phyloP scores from a whole-genome alignment of 805 yeast genomes.

The Metschnikowia drakensbergensis region DNA sequence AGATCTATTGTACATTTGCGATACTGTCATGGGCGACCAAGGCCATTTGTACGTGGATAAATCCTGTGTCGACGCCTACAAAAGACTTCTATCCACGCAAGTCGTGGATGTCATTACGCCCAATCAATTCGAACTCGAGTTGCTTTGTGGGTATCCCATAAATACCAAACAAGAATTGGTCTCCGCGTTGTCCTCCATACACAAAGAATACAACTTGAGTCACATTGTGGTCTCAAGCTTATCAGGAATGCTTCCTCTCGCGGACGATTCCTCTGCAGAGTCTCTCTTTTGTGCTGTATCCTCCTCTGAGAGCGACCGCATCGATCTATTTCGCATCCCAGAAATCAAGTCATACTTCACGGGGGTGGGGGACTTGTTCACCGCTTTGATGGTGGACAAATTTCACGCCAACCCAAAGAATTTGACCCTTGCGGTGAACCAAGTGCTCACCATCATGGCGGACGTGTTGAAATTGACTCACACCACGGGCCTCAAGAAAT shows the following conservation, averaged over 20 bases:
- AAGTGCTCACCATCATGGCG: conserved; percentile 55
- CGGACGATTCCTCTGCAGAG: conserved; percentile 7
- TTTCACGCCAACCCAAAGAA: conserved; percentile 30
- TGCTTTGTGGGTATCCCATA: conserved; percentile 13
- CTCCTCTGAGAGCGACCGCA: neutral
- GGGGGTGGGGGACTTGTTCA: conserved; percentile 91
- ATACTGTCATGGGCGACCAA: conserved; percentile 22
- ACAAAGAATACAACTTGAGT: conserved; percentile 8
- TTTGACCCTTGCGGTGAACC: conserved; percentile 41
- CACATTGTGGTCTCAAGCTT: conserved; percentile 18
- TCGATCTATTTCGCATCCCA: conserved; percentile 46
- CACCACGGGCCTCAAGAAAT: conserved; percentile 28
- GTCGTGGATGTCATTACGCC: conserved; percentile 18
- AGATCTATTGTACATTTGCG: conserved; percentile 19
- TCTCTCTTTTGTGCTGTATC: conserved; percentile 29
- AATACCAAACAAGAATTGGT: conserved; percentile 9
- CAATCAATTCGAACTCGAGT: conserved; percentile 20
- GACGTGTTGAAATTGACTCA: conserved; percentile 49
- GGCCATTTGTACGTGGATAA: conserved; percentile 19
- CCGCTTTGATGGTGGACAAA: conserved; percentile 72
- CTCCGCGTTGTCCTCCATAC: conserved; percentile 12
- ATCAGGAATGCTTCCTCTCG: conserved; percentile 11
- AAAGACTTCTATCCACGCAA: conserved; percentile 5
- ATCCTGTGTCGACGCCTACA: conserved; percentile 16
- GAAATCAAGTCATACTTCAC: conserved; percentile 78